These are phyloP conservation scores for Mucor mucedo DNA, from an alignment of 371 early-diverging fungal genomes.

Conservation along the genomic window DNA sequence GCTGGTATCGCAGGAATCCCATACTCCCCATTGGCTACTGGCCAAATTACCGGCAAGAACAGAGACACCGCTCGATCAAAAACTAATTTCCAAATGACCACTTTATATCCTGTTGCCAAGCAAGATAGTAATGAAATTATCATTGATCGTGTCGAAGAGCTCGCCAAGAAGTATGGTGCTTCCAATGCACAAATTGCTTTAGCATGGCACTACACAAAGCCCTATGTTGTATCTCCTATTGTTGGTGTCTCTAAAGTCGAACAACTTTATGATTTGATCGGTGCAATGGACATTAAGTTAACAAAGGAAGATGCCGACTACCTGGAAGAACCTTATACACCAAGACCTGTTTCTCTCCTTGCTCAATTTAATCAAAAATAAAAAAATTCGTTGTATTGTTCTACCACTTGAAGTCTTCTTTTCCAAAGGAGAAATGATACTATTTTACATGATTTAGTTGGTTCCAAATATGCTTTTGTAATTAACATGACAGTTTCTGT, in stretches of 20 bases:
- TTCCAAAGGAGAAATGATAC: no score
- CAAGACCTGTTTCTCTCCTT: background rate
- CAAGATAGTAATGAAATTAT: conserved; percentile 24
- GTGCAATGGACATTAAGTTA: conserved; percentile 38
- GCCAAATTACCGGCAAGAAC: conserved; percentile 42
- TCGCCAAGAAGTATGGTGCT: conserved; percentile 46
- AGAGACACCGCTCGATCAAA: conserved; percentile 13
- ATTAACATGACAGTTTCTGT: no score
- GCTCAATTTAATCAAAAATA: background rate
- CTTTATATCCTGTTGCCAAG: conserved; percentile 2
- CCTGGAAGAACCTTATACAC: conserved; percentile 37
- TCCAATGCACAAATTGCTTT: conserved; percentile 37
- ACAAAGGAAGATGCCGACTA: conserved; percentile 44
- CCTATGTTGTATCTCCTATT: conserved; percentile 46
- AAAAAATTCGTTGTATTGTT: background rate
- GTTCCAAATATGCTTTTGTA: no score
- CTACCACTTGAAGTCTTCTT: no score
- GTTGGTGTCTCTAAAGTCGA: conserved; percentile 42
- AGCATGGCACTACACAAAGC: conserved; percentile 52
- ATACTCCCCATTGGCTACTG: conserved; percentile 59
- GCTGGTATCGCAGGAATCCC: conserved; percentile 53
- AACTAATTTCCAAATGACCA: background rate
- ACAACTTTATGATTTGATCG: conserved; percentile 43
- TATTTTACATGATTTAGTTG: no score
- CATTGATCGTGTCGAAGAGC: conserved; percentile 42